A percentile compares a stretch with the other conserved stretches of the same genome.
Conservation (phyloP, 306 rosid genomes). For the Nissolia schottii region DNA sequence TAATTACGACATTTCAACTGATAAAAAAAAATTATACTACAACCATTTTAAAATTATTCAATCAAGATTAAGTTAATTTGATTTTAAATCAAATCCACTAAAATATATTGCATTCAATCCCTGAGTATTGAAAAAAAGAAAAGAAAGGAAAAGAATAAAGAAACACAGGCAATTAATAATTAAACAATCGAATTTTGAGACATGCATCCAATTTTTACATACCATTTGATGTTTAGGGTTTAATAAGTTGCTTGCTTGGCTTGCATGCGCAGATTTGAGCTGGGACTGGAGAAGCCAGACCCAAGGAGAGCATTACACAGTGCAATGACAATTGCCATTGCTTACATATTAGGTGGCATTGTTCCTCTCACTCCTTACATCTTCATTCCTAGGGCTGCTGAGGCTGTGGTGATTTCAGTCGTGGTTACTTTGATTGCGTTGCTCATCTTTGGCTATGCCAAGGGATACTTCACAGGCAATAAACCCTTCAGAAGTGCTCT, state of each 20-base stretch:
- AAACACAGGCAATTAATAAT: background rate
- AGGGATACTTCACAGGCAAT: slow-evolving; percentile 75
- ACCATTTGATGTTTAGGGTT: background rate
- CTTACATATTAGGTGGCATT: slow-evolving; percentile 74
- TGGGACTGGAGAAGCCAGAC: slow-evolving; percentile 90
- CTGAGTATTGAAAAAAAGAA: background rate
- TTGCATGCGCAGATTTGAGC: slow-evolving; percentile 78
- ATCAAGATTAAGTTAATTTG: too few relatives aligned
- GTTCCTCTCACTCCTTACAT: slow-evolving; percentile 79
- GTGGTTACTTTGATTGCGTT: slow-evolving; percentile 58
- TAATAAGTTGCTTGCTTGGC: background rate
- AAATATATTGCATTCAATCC: background rate
- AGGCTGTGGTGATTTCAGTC: slow-evolving; percentile 61
- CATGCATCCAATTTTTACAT: background rate
- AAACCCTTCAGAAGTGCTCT: slow-evolving; percentile 73
- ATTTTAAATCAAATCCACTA: too few relatives aligned
- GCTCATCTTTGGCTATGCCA: slow-evolving; percentile 76
- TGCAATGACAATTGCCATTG: slow-evolving; percentile 74
- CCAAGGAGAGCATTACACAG: slow-evolving; percentile 90
- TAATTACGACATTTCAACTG: too few relatives aligned
- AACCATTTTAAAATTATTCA: too few relatives aligned
- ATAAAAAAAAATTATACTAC: too few relatives aligned
- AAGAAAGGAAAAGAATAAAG: too few relatives aligned
- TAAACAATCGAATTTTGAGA: background rate
- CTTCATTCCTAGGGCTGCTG: slow-evolving; percentile 55